A percentile compares a stretch with the other conserved stretches of the same genome.
These are phyloP conservation scores for Whalleya microplaca DNA, from an alignment of 2,329 filamentous ascomycete species.

Conservation along the genomic window DNA sequence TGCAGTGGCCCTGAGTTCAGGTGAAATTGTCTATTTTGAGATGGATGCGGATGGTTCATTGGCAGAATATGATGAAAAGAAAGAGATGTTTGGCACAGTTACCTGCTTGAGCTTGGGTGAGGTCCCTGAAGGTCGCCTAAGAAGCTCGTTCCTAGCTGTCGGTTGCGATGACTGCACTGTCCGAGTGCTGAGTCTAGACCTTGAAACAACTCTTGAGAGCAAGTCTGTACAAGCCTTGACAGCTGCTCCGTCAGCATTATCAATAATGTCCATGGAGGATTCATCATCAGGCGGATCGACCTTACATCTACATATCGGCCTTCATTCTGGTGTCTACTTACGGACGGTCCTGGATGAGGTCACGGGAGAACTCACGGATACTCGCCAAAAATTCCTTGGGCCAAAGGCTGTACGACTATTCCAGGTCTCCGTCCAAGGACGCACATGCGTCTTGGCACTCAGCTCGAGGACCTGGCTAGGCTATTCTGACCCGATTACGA, in stretches of 20 bases:
- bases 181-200: constrained; percentile 86
- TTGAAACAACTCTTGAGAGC: constrained; percentile 86
- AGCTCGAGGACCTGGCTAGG: constrained; percentile 96
- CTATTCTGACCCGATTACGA: constrained; percentile 85
- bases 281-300: constrained; percentile 87
- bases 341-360: constrained; percentile 93
- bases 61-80: constrained; percentile 92
- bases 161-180: constrained; percentile 97
- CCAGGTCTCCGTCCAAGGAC: constrained; percentile 83
- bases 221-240: constrained; percentile 94
- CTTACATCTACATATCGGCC: constrained; percentile 91
- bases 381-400: constrained; percentile 90
- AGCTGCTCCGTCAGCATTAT: constrained; percentile 83
- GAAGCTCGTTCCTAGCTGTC: constrained; percentile 92
- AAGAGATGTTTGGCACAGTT: constrained; percentile 93
- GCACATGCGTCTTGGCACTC: constrained; percentile 83
- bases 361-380: constrained; percentile 94
- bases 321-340: constrained; percentile 94
- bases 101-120: constrained; percentile 93
- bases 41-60: constrained; percentile 91
- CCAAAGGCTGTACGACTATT: constrained; percentile 89
- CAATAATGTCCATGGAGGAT: constrained; percentile 95
- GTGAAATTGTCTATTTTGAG: constrained; percentile 97
- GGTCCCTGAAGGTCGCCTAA: constrained; percentile 84
- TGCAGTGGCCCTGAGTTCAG: constrained; percentile 89